These are phyloP conservation scores for Fusarium transvaalense DNA, from an alignment of 2,329 filamentous ascomycete species.

Conservation along the genomic window DNA sequence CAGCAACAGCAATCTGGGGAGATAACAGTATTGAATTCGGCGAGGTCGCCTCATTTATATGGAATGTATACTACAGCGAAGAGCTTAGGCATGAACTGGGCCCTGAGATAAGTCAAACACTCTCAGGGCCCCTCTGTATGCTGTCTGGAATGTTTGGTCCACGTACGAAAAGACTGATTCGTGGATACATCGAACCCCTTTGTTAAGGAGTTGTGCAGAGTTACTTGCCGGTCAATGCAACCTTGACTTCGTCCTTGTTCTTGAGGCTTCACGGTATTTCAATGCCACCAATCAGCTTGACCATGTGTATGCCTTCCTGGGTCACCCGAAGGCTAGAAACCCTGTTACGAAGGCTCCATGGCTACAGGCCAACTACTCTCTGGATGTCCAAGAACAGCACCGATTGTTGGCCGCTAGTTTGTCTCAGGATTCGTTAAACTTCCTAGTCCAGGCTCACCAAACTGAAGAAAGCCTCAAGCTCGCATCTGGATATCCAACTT, in stretches of 20 bases:
- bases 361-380: conserved; percentile 13
- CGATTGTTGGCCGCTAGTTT: background rate
- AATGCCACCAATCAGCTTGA: conserved; percentile 20
- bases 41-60: conserved; percentile 16
- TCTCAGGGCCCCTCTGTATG: conserved; percentile 13
- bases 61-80: conserved; percentile 4
- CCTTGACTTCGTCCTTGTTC: conserved; percentile 20
- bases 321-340: conserved; percentile 10
- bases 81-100: conserved; percentile 4
- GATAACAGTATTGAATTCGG: conserved; percentile 8
- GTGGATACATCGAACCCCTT: background rate
- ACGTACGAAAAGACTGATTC: conserved; percentile 16
- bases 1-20: conserved; percentile 15
- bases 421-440: conserved; percentile 3
- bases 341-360: background rate
- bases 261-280: conserved; percentile 20
- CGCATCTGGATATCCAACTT: background rate
- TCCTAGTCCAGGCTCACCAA: conserved; percentile 4
- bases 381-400: conserved; percentile 13
- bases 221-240: background rate
- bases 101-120: background rate
- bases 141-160: conserved; percentile 19
- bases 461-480: background rate
- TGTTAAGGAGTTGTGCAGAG: background rate
- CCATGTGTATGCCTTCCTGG: conserved; percentile 17